A percentile compares a stretch with the other conserved stretches of the same genome.
Conservation (phyloP, 805 yeast genomes). For the Blastobotrys attinorum region DNA sequence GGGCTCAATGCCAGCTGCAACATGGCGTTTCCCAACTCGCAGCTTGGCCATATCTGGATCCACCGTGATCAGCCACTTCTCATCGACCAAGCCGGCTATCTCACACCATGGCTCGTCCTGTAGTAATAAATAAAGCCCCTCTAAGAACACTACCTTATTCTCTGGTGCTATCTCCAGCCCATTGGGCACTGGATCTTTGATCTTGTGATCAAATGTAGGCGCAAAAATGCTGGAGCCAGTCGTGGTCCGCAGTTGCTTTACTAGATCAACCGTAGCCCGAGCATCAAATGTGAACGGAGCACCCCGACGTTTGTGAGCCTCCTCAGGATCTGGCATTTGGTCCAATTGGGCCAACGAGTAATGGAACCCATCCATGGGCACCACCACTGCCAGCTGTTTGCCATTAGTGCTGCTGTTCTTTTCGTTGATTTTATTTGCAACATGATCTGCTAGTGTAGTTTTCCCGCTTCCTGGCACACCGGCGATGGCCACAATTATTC, state of each 20-base stretch:
- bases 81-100: constrained; percentile 35
- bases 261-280: constrained; percentile 33
- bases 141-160: constrained; percentile 54
- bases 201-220: constrained; percentile 71
- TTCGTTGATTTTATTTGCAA: constrained; percentile 37
- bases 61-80: constrained; percentile 40
- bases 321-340: constrained; percentile 45
- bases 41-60: constrained; percentile 39
- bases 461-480: constrained; percentile 89
- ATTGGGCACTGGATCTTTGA: constrained; percentile 55
- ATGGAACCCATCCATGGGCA: constrained; percentile 78
- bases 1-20: constrained; percentile 30
- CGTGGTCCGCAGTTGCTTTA: constrained; percentile 23
- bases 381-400: constrained; percentile 19
- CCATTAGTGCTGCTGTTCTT: constrained; percentile 1
- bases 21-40: constrained; percentile 62
- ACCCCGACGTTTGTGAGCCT: constrained; percentile 63
- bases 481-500: constrained; percentile 51
- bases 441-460: constrained; percentile 49
- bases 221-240: constrained; percentile 15
- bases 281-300: constrained; percentile 84
- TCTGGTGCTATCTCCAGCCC: constrained; percentile 40
- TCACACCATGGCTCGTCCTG: constrained; percentile 51
- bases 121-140: constrained; percentile 67
- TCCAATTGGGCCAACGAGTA: constrained; percentile 42